Base-by-base conservation (phyloP, 306 rosid genomes). In the Quercus mongolica region DNA sequence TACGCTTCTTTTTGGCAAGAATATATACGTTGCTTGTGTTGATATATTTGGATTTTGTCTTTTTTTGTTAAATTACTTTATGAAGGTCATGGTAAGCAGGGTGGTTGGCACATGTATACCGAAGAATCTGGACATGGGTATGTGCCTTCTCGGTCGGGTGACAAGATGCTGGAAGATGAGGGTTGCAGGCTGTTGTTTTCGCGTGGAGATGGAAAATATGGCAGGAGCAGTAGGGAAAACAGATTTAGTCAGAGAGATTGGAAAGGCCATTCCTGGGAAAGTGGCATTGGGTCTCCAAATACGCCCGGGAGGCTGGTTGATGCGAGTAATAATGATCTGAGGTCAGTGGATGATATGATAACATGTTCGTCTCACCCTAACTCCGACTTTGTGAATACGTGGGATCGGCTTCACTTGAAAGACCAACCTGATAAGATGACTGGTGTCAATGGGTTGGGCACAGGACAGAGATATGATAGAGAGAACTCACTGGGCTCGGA, bases 11-110 rank as follows among this genome's bases (percentile, higher is more conserved):
- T 75, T 70, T 73, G 79, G 25, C 6, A 31, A 51, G 84, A 80
- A 57, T 74, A 65, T 79, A 74, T 86, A 62, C 86, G 56, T 86
- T 85, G 78, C 83, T 81, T 88, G 78, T 86, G 88, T 85, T 90
- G 69, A 87, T 89, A 33, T 85, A 62, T 81, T 78, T 30, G 68
- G 14, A 8, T 46, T 80, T 67, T 80, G 13, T 17, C 71, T 74
- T 49, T 79, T 77, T 64, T 85, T 81, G 76, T 82, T 77, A 20
- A 71, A 84, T 75, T 49, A 77, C 85, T 86, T 88, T 84, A 83
- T 87, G 90, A 88, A 96, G 99, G 99, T 86, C 94, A 90, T 85
- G 97, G 94, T 83, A 96, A 88, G 92, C 98, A 89, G 94, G 96
- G 93, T 71, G 90, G 93, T 76, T 95, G 96, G 98, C 97, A 91